Percentiles rank a stretch among this genome's conserved stretches.
Evolutionary conservation across 768 basidiomycete genomes (phyloP).

Genomic region (Calocera viscosa): DNA sequence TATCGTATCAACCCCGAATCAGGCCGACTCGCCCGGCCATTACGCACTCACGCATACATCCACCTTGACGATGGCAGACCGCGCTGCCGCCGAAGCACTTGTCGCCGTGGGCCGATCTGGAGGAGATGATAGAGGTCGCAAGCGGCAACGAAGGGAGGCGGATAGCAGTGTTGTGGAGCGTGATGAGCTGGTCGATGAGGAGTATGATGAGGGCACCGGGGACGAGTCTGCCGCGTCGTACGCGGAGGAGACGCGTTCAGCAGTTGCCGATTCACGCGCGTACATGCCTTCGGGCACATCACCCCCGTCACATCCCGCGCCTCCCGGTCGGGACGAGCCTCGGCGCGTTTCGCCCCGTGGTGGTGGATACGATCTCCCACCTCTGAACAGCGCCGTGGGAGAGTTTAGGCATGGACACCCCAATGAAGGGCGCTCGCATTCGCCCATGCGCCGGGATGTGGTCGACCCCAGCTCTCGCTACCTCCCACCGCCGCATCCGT

Average conservation of each 20-base stretch:
- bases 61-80: constrained; percentile 47
- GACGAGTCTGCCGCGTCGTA: constrained; percentile 4
- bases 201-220: not conserved
- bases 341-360: not conserved
- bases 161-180: not conserved
- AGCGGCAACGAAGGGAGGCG: constrained; percentile 11
- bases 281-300: not conserved
- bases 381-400: constrained; percentile 26
- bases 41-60: constrained; percentile 6
- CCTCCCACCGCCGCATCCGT: not conserved
- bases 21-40: constrained; percentile 4
- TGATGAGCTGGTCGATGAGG: constrained; percentile 12
- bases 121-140: constrained; percentile 13
- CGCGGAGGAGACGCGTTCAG: not conserved
- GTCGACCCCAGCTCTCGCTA: constrained; percentile 6
- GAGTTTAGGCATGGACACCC: not conserved
- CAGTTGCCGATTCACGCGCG: not conserved
- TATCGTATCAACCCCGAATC: constrained; percentile 23
- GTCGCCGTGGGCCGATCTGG: constrained; percentile 58
- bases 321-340: not conserved
- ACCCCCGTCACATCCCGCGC: not conserved
- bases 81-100: constrained; percentile 79
- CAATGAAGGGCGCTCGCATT: not conserved
- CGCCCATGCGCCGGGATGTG: not conserved
- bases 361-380: constrained; percentile 52